phyloP scores from a whole-genome alignment of 2,329 filamentous ascomycete genomes.

The Stemphylium beticola region DNA sequence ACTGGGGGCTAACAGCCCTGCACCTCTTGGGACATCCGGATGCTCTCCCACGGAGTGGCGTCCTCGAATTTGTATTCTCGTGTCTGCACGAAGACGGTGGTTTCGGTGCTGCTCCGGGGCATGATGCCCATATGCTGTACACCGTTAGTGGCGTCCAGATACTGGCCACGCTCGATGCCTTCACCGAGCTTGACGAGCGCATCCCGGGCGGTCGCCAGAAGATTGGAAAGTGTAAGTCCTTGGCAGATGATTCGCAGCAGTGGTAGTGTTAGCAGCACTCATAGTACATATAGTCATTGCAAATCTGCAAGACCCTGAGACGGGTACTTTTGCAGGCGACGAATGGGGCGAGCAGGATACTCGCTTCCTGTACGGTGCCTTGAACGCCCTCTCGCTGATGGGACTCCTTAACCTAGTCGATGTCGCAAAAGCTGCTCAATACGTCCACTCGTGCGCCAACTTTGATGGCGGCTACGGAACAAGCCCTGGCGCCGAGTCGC shows the following conservation, averaged over 20 bases:
- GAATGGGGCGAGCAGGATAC: slow-evolving; percentile 98
- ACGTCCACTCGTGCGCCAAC: slow-evolving; percentile 85
- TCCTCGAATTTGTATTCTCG: slow-evolving; percentile 93
- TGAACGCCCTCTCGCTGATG: slow-evolving; percentile 88
- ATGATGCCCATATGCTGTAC: slow-evolving; percentile 95
- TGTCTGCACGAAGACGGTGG: slow-evolving; percentile 89
- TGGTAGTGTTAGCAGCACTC: slow-evolving; percentile 22
- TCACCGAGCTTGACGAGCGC: slow-evolving; percentile 78
- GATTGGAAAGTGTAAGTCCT: slow-evolving; percentile 77
- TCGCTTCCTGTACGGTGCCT: slow-evolving; percentile 86
- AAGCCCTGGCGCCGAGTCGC: slow-evolving; percentile 87
- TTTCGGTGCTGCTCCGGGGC: slow-evolving; percentile 90
- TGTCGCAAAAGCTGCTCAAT: slow-evolving; percentile 77
- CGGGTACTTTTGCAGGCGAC: slow-evolving; percentile 90
- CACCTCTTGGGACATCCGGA: slow-evolving; percentile 83
- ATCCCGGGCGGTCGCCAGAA: slow-evolving; percentile 71
- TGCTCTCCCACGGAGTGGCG: slow-evolving; percentile 77
- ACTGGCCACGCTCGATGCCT: slow-evolving; percentile 81
- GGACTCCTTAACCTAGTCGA: slow-evolving; percentile 75
- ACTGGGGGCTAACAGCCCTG: slow-evolving; percentile 92
- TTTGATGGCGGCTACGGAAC: slow-evolving; percentile 95
- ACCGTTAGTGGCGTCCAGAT: slow-evolving; percentile 96
- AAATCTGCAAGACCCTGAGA: slow-evolving; percentile 76
- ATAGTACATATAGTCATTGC: slow-evolving; percentile 69
- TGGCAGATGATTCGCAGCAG: not conserved